These are phyloP conservation scores for Colletotrichum simmondsii DNA, from an alignment of 2,329 filamentous ascomycete genomes.

Conservation along the genomic window DNA sequence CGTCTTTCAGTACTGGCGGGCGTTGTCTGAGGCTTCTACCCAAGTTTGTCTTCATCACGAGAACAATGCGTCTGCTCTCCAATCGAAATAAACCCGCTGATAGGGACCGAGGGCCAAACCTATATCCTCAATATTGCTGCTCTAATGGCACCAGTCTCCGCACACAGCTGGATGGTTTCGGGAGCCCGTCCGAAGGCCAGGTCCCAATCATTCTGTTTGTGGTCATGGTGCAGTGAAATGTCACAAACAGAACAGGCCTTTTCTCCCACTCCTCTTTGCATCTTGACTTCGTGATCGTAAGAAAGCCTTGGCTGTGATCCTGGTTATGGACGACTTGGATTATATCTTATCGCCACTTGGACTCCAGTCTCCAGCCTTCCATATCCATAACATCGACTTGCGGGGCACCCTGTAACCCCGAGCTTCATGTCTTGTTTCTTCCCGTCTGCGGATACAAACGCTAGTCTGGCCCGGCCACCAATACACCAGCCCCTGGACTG, in stretches of 20 bases:
- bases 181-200: background rate
- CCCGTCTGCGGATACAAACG: background rate
- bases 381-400: conserved; percentile 8
- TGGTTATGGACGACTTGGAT: background rate
- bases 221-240: background rate
- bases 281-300: background rate
- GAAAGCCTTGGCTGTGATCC: background rate
- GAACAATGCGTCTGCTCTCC: background rate
- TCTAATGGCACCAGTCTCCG: background rate
- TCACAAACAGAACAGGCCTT: background rate
- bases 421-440: conserved; percentile 24
- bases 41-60: background rate
- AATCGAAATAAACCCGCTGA: background rate
- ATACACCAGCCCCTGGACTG: background rate
- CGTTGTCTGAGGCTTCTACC: background rate
- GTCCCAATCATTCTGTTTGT: background rate
- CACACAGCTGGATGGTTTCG: background rate
- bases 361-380: conserved; percentile 1
- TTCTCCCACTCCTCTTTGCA: too few relatives aligned
- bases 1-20: background rate
- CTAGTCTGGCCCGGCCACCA: conserved; percentile 4
- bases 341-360: conserved; percentile 11
- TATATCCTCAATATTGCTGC: background rate
- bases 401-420: conserved; percentile 27
- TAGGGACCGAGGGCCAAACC: background rate